Base-by-base conservation (phyloP, 441 rosid species). In the Metrosideros polymorpha region DNA sequence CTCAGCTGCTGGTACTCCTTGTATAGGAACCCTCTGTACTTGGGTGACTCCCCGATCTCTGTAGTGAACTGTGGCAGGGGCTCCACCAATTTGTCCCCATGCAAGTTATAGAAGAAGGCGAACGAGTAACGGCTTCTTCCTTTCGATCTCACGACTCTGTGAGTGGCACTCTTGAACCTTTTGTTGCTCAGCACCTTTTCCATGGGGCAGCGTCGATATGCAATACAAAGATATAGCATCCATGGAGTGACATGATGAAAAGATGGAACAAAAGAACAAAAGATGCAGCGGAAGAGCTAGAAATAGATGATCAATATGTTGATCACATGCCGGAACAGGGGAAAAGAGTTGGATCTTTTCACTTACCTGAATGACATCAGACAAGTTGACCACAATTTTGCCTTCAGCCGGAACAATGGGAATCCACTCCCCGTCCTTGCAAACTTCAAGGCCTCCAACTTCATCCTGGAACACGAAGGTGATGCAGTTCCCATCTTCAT, bases 391-490 rank as follows among this genome's bases (percentile, higher is more conserved):
- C 2, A 91, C 92, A 5, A 93, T 39, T 45, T 86, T 87, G 84
- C 82, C 90, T 66, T 52, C 42, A 3, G 83, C 8, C 17, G 94
- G 92, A 63, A 85, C 84, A 6, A 89, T 87, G 2, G 92, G 94
- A 54, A 94, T 88, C 95, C 95, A 92, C 83, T 86, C 39, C 19
- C 92, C 92, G 7, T 91, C 82, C 76, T 86, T 90, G 30, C 56
- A 54, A 42, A 93, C 95, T 84, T 93, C 85, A 2, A 94, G 87
- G 32, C 95, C 95, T 57, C 93, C 92, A 50, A 84, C 92, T 30
- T 90, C 90, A 86, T 92, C 95, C 87, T 93, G 93, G 89, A 91
- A 89, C n/a, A 92, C 90, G n/a, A 92, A 92, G 19, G 91, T 93
- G 89, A 93, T n/a, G 56, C 84, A 86, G 83, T 92, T 92, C 24